Conservation (phyloP, 257 asterid species). For the Plantago ovata region DNA sequence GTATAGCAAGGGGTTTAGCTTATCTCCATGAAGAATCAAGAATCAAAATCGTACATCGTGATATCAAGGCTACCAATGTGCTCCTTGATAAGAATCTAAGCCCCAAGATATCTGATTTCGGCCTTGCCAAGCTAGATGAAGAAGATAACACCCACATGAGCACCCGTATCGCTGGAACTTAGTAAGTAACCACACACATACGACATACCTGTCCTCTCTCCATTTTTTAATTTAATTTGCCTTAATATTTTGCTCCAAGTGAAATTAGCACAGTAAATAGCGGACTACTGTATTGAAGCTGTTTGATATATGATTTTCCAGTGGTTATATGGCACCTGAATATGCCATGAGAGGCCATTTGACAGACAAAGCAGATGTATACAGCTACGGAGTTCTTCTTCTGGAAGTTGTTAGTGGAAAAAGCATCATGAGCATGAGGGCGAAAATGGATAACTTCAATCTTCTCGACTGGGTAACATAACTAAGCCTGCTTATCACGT, state of each 20-base stretch:
- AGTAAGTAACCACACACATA: constrained; percentile 29
- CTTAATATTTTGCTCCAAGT: too few relatives aligned
- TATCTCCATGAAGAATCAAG: constrained; percentile 62
- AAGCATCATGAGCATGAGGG: constrained; percentile 34
- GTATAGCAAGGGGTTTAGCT: constrained; percentile 58
- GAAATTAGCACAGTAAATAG: neutral
- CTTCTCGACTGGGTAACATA: constrained; percentile 52
- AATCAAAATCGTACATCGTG: constrained; percentile 54
- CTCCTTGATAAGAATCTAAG: constrained; percentile 45
- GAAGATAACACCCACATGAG: constrained; percentile 60
- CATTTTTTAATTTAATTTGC: too few relatives aligned
- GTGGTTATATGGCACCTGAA: constrained; percentile 29
- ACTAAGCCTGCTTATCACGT: neutral
- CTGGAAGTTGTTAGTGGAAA: constrained; percentile 47
- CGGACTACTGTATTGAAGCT: neutral
- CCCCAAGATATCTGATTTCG: constrained; percentile 57
- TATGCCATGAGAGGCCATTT: constrained; percentile 60
- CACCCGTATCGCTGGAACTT: constrained; percentile 62
- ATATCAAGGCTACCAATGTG: constrained; percentile 57
- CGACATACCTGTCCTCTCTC: too few relatives aligned
- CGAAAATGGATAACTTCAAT: constrained; percentile 31
- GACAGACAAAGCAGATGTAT: constrained; percentile 62
- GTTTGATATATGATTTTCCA: constrained; percentile 1
- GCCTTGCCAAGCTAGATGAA: constrained; percentile 57
- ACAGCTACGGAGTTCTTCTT: constrained; percentile 52